Percentiles rank a stretch among this genome's conserved stretches.
phyloP scores from a whole-genome alignment of 768 basidiomycete genomes.

The Steccherinum ochraceum region DNA sequence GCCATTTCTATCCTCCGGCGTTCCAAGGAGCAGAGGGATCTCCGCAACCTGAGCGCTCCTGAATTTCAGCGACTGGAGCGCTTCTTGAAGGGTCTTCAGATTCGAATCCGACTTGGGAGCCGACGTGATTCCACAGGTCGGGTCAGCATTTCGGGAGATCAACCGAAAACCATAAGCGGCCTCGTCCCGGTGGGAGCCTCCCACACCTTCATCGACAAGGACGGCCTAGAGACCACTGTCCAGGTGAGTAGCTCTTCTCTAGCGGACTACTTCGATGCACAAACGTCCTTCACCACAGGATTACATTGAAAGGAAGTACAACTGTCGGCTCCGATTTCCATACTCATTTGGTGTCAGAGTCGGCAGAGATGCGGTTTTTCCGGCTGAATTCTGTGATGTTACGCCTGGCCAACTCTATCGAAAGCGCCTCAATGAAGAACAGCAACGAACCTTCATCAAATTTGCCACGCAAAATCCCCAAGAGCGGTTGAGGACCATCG shows the following conservation, averaged over 20 bases:
- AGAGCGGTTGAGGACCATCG: too few relatives aligned
- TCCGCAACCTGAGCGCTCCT: neutral
- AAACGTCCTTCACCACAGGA: too few relatives aligned
- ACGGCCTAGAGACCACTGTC: slow-evolving; percentile 29
- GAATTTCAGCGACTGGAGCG: neutral
- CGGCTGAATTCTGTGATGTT: slow-evolving; percentile 8
- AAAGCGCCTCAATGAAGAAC: slow-evolving; percentile 3
- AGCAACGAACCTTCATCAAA: neutral
- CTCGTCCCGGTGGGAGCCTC: slow-evolving; percentile 36
- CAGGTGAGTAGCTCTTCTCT: slow-evolving; percentile 28
- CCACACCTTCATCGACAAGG: slow-evolving; percentile 33
- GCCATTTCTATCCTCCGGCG: slow-evolving; percentile 1
- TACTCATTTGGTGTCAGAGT: slow-evolving; percentile 7
- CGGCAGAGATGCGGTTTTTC: slow-evolving; percentile 4
- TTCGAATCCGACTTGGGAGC: too few relatives aligned
- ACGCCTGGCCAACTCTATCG: slow-evolving; percentile 9
- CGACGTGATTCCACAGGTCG: too few relatives aligned
- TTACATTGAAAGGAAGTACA: slow-evolving; percentile 3
- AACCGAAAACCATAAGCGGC: slow-evolving; percentile 29
- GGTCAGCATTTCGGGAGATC: slow-evolving; percentile 2
- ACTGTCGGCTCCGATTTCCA: slow-evolving; percentile 1
- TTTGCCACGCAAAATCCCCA: neutral
- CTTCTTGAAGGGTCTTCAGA: slow-evolving; percentile 3
- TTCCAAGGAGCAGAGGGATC: too few relatives aligned
- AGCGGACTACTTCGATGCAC: too few relatives aligned